Conservation (phyloP, 345 rosid species). For the Syzygium aqueum region DNA sequence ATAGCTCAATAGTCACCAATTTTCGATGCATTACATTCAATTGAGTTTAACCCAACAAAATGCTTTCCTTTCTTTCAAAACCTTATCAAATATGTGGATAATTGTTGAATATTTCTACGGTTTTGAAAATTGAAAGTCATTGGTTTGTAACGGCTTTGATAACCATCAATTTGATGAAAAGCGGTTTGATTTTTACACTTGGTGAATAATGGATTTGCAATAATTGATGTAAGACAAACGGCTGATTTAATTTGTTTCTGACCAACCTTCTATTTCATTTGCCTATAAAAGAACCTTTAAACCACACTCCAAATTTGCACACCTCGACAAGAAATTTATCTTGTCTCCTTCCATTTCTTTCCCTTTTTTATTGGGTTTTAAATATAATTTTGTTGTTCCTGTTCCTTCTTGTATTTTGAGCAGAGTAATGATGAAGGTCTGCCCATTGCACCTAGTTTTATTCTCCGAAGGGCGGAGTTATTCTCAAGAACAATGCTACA, state of each 20-base stretch:
- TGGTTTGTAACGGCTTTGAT: background rate
- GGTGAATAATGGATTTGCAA: background rate
- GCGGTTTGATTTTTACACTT: background rate
- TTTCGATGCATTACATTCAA: background rate
- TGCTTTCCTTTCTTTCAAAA: background rate
- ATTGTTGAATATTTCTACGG: background rate
- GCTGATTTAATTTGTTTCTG: background rate
- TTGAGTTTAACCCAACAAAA: background rate
- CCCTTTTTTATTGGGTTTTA: background rate
- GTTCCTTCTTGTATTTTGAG: background rate
- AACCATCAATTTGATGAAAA: background rate
- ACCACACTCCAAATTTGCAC: background rate
- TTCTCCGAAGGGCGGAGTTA: background rate
- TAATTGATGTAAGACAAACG: background rate
- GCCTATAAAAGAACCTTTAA: background rate
- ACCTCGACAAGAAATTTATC: background rate
- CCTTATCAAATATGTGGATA: background rate
- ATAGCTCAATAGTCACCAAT: background rate
- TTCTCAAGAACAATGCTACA: background rate
- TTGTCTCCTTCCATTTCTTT: background rate
- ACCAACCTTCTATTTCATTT: background rate
- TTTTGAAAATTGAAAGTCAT: background rate
- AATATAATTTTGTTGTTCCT: background rate
- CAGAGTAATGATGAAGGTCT: background rate
- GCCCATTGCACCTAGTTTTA: accelerated